A percentile compares a stretch with the other conserved stretches of the same genome.
Evolutionary conservation across 2,329 filamentous ascomycete genomes (phyloP).

Genomic region (Aspergillus transmontanensis): DNA sequence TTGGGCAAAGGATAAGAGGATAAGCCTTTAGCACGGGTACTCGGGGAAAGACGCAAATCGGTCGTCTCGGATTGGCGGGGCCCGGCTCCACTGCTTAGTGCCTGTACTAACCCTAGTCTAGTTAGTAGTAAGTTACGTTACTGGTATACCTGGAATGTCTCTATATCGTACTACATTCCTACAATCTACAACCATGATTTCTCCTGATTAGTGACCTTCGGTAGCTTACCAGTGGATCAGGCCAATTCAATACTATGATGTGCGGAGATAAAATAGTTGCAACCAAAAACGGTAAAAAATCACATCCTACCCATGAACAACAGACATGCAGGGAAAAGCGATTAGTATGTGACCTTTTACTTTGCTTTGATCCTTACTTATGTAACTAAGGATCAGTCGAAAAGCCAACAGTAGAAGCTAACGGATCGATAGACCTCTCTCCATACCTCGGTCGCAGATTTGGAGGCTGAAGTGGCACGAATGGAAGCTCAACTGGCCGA

Average conservation of each 20-base stretch:
- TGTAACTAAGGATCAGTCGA: neutral
- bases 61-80: conserved; percentile 14
- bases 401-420: conserved; percentile 17
- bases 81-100: neutral
- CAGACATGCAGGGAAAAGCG: conserved; percentile 26
- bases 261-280: neutral
- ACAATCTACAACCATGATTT: neutral
- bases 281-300: neutral
- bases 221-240: neutral
- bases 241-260: neutral
- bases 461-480: conserved; percentile 51
- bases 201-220: neutral
- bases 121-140: neutral
- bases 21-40: neutral
- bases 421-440: conserved; percentile 25
- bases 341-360: conserved; percentile 22
- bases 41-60: conserved; percentile 11
- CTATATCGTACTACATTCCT: neutral
- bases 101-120: neutral
- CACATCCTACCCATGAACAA: conserved; percentile 14
- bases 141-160: too few relatives aligned
- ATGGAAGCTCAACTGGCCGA: conserved; percentile 39
- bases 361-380: neutral
- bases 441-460: conserved; percentile 31
- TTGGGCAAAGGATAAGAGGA: conserved; percentile 1